These are phyloP conservation scores for Pestalotiopsis sp. DNA, from an alignment of 2,329 filamentous ascomycete genomes.

Conservation along the genomic window DNA sequence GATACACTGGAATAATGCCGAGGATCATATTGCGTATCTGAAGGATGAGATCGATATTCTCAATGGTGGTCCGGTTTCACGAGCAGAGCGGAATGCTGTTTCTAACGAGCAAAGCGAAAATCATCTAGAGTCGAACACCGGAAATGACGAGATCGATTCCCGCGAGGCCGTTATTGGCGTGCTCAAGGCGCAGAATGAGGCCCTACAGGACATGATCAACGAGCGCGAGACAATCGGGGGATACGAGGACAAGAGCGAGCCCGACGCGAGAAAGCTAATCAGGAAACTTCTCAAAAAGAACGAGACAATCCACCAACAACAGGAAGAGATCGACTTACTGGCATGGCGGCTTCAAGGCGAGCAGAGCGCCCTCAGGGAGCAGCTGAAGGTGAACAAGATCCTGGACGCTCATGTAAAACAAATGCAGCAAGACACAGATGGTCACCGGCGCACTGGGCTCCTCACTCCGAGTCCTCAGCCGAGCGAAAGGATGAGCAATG, in stretches of 20 bases:
- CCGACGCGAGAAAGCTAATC: background rate
- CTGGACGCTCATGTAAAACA: background rate
- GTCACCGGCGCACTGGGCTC: background rate
- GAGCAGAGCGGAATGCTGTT: no score
- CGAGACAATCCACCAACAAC: background rate
- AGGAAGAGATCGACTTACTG: constrained; percentile 3
- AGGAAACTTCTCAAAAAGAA: background rate
- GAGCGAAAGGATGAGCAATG: background rate
- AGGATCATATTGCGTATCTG: background rate
- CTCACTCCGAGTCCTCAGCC: background rate
- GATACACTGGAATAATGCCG: constrained; percentile 1
- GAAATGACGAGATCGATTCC: background rate
- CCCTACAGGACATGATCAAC: background rate
- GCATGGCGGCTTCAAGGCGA: constrained; percentile 2
- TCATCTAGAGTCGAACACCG: background rate
- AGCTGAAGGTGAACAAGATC: constrained; percentile 3
- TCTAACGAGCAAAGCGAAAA: background rate
- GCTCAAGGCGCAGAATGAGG: constrained; percentile 1
- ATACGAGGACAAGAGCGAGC: background rate
- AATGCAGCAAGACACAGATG: background rate
- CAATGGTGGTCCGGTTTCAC: background rate
- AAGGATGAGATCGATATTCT: background rate
- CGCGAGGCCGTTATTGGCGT: constrained; percentile 1
- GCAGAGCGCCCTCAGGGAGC: background rate
- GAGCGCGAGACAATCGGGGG: background rate